phyloP scores from a whole-genome alignment of 2,329 filamentous ascomycete species.

The Ophiocordyceps sinensis region DNA sequence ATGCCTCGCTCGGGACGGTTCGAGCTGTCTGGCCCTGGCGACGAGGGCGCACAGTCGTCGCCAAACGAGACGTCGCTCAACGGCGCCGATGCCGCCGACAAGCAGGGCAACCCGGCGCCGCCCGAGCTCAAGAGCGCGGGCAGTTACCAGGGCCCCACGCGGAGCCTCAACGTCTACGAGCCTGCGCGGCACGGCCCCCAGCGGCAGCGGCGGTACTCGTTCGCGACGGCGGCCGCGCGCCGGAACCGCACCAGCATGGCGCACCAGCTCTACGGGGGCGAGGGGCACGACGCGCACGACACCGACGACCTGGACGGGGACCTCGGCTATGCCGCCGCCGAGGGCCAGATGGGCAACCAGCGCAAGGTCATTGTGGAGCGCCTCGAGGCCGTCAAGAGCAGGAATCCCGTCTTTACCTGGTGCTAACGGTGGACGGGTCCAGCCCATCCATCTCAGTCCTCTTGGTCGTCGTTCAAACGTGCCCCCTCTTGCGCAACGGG shows the following conservation, averaged over 20 bases:
- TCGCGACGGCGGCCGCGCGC: constrained; percentile 31
- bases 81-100: background rate
- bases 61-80: constrained; percentile 17
- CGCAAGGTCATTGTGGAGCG: constrained; percentile 95
- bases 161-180: constrained; percentile 28
- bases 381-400: constrained; percentile 86
- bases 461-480: no score
- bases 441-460: no score
- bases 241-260: constrained; percentile 36
- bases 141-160: constrained; percentile 27
- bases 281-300: constrained; percentile 42
- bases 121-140: constrained; percentile 4
- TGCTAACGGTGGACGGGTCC: constrained; percentile 40
- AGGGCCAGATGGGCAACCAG: constrained; percentile 82
- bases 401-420: constrained; percentile 95
- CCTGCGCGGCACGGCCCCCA: constrained; percentile 26
- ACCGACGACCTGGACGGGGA: constrained; percentile 80
- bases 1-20: constrained; percentile 66
- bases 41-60: constrained; percentile 21
- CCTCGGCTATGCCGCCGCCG: constrained; percentile 83
- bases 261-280: constrained; percentile 34
- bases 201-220: constrained; percentile 39
- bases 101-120: background rate
- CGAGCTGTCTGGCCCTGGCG: constrained; percentile 40
- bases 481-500: no score